phyloP scores from a whole-genome alignment of 192 early-diverging fungal genomes.

The Coemansia sp. region DNA sequence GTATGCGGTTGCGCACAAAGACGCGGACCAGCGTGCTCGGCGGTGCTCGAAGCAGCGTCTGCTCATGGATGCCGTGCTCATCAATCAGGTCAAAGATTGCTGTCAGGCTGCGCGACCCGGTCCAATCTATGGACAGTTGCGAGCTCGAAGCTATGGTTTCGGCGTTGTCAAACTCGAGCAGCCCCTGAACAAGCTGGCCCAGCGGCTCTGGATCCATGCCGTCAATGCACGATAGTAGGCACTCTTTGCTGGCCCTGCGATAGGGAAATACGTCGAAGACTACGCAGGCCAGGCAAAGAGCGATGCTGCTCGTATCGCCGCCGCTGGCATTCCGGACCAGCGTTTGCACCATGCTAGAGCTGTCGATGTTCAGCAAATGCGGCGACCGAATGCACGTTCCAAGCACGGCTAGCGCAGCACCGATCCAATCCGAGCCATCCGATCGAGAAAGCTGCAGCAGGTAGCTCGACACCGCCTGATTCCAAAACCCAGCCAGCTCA shows the following conservation, averaged over 20 bases:
- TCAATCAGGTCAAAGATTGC: conserved; percentile 39
- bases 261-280: conserved; percentile 20
- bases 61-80: conserved; percentile 18
- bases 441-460: conserved; percentile 1
- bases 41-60: conserved; percentile 26
- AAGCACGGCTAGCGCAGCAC: conserved; percentile 18
- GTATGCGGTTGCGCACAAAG: conserved; percentile 44
- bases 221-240: conserved; percentile 4
- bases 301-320: neutral
- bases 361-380: conserved; percentile 23
- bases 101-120: conserved; percentile 19
- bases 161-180: conserved; percentile 15
- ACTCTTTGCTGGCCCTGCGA: neutral
- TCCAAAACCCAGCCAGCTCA: conserved; percentile 34
- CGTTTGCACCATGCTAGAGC: neutral
- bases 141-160: conserved; percentile 1
- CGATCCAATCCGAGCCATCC: conserved; percentile 7
- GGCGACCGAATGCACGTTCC: conserved; percentile 28
- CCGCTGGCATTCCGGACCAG: conserved; percentile 3
- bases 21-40: conserved; percentile 18
- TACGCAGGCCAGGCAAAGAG: conserved; percentile 19
- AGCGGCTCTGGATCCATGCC: conserved; percentile 8
- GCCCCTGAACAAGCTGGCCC: conserved; percentile 13
- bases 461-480: conserved; percentile 19
- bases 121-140: conserved; percentile 25